Evolutionary conservation across 768 basidiomycete species (phyloP).

Genomic region (Auricularia sp.): DNA sequence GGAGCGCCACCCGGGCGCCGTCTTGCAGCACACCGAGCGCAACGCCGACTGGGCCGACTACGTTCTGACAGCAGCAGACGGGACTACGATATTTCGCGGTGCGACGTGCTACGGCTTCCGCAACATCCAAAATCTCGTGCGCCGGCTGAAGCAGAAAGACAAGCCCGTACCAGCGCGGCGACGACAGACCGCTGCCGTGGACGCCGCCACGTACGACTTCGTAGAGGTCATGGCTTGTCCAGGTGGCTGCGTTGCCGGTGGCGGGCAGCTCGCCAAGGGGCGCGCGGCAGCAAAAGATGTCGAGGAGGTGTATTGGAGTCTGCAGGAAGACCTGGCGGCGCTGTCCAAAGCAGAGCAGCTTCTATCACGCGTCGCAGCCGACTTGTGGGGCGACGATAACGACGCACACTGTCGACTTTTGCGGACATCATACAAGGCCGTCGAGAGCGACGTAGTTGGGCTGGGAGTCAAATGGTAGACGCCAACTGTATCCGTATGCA

Average conservation of each 20-base stretch:
- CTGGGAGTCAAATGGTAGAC: conserved; percentile 61
- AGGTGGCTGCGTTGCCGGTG: conserved; percentile 93
- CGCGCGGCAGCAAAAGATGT: conserved; percentile 39
- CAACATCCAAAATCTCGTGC: conserved; percentile 92
- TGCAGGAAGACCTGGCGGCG: conserved; percentile 26
- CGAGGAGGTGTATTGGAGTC: conserved; percentile 73
- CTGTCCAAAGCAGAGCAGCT: conserved; percentile 32
- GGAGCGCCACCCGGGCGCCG: conserved; percentile 29
- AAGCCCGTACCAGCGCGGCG: conserved; percentile 61
- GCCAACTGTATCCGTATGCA: not conserved
- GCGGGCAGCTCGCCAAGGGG: conserved; percentile 56
- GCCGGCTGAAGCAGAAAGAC: conserved; percentile 80
- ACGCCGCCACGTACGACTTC: conserved; percentile 61
- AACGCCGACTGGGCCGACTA: conserved; percentile 73
- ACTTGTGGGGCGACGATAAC: conserved; percentile 36
- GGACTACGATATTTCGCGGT: conserved; percentile 69
- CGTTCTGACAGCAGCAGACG: conserved; percentile 34
- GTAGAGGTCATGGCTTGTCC: conserved; percentile 99
- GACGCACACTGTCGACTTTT: conserved; percentile 42
- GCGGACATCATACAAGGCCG: conserved; percentile 73
- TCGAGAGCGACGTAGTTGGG: conserved; percentile 76
- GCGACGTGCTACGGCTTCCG: conserved; percentile 92
- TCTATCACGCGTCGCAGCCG: conserved; percentile 29
- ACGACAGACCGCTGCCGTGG: conserved; percentile 20
- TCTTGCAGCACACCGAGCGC: conserved; percentile 50